Evolutionary conservation across 192 early-diverging fungal genomes (phyloP), one percentile per base, ranked within the genome.

Genomic region (Phycomyces nitens): DNA sequence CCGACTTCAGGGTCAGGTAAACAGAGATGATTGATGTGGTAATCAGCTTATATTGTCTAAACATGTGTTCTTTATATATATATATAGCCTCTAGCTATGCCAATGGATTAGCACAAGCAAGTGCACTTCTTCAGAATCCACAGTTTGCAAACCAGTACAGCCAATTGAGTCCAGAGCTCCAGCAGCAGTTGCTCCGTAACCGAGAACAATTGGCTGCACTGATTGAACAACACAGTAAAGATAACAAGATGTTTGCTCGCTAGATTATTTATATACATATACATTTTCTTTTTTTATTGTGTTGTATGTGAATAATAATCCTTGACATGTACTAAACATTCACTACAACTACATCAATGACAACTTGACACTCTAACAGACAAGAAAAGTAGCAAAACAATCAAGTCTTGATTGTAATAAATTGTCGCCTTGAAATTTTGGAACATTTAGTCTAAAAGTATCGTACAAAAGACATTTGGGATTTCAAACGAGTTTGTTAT

Each of bases 91-190:
- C 34, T 14, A 66, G 39, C 49, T 68, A 57, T 52, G 56, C 56
- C 18, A 63, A 64, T 59, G 62, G 60, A 18, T 39, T 70, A 34
- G 60, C 64, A 53, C 71, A 73, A 50, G 62, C 71, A 14, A 63
- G 56, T 26, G 71, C 71, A 2, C 18, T 73, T 3, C 34, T 73
- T 9, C 65, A 67, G 29, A 73, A 53, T 34, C 54, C 60, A 7
- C 60, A 67, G 6, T 62, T 73, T 52, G 65, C 65, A 9, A 58
- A 50, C 3, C 60, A 68, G 39, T 73, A 73, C 42, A 67, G 62
- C 24, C 60, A 73, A 21, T 43, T 73, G 16, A 64, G 59, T 20
- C 71, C 71, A 14, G 71, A 73, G 12, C 41, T 66, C 15, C 71
- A 73, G 23, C 60, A 73, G 20, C 65, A 66, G 20, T 54, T 73